Evolutionary conservation across 805 yeast genomes (phyloP), one percentile per base, ranked within the genome.

Genomic region (Blastobotrys muscicola): DNA sequence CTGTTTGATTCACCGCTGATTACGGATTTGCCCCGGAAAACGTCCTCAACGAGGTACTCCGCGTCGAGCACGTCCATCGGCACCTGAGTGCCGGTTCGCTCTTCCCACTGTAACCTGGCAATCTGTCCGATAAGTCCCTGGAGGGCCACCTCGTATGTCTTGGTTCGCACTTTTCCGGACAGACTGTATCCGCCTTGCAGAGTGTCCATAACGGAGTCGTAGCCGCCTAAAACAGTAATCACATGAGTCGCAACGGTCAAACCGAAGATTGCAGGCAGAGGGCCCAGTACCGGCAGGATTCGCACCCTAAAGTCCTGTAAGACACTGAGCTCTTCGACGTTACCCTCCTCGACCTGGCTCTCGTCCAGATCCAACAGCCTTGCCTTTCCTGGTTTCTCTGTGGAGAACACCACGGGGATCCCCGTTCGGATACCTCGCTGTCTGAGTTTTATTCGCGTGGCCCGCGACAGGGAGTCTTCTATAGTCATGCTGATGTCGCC

Each of bases 341-440:
- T 70, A 20, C 96, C 96, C 61, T 80, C 78, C 43, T 75, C 79
- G 47, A 78, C 73, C 59, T 86, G 94, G 36, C 78, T 83, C 45
- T 86, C 89, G 10, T 87, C 82, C 42, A 92, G 68, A 7, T 97
- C 97, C 50, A 92, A 66, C 48, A 92, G 64, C 51, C 79, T 74
- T 3, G 97, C 97, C 33, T 95, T 95, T 56, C 89, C 97, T 2
- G 98, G 98, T 62, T 92, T 92, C 61, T 92, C 99, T 2, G 95
- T 83, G 33, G 95, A 83, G 57, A 85, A 92, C 0, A 87, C 92
- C 10, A 85, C 89, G 1, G 95, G 85, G 9, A 92, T 83, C 29
- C 85, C 85, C 2, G 72, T 70, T 9, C 66, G 58, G 38, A 92
- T 82, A 1, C 97, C 97, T 50, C 77, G 72, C 57, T 80, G 76